These are phyloP conservation scores for Allodekkera sacchari DNA, from an alignment of 805 yeast genomes.

Conservation along the genomic window DNA sequence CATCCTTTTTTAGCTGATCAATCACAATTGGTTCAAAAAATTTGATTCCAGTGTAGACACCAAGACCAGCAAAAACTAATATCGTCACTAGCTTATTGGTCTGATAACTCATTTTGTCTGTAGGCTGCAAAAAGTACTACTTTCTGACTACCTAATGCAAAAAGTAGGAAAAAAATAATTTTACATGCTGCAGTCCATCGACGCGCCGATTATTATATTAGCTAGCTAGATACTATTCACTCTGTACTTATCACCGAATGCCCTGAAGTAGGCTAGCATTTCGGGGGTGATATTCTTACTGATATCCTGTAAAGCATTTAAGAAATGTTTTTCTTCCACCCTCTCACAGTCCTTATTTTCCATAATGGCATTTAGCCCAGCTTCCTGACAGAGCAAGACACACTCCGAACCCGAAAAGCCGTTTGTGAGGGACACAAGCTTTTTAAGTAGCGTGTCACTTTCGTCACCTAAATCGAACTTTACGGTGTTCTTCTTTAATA, in stretches of 20 bases:
- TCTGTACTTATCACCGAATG: conserved; percentile 34
- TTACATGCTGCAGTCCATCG: conserved; percentile 8
- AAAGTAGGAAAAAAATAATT: too few species aligned
- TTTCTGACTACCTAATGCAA: too few species aligned
- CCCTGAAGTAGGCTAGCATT: conserved; percentile 69
- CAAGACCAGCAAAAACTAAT: conserved; percentile 24
- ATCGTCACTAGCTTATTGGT: conserved; percentile 17
- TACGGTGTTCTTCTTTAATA: conserved; percentile 58
- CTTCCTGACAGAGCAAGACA: conserved; percentile 86
- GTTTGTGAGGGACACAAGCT: conserved; percentile 56
- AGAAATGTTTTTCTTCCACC: conserved; percentile 55
- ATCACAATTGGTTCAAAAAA: conserved; percentile 71
- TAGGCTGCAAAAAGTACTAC: too few species aligned
- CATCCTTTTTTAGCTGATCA: conserved; percentile 58
- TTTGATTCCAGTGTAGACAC: conserved; percentile 47
- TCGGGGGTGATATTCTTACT: conserved; percentile 77
- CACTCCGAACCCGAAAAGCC: conserved; percentile 98
- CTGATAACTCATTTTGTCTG: neutral
- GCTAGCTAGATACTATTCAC: conserved; percentile 9
- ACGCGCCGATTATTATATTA: too few species aligned
- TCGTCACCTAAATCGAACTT: conserved; percentile 51
- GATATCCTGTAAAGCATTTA: conserved; percentile 56
- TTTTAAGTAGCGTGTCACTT: conserved; percentile 29
- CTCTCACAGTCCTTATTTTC: conserved; percentile 47
- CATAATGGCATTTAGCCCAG: conserved; percentile 91